Evolutionary conservation across 345 rosid species (phyloP).

Genomic region (Corymbia maculata): DNA sequence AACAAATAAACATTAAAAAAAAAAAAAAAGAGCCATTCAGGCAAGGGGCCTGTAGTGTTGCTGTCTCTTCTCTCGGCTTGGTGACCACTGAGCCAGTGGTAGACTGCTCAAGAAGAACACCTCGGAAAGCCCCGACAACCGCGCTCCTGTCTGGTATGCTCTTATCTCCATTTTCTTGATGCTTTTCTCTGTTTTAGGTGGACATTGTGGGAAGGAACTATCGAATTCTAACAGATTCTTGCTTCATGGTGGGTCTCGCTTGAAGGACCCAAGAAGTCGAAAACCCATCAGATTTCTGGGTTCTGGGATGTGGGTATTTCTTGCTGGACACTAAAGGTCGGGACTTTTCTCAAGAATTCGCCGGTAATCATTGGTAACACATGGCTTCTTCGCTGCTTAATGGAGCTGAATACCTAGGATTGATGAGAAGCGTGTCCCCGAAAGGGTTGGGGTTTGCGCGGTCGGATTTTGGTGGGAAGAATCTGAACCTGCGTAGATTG

Average conservation of each 20-base stretch:
- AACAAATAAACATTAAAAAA: background rate
- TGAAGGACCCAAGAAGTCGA: background rate
- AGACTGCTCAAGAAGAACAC: background rate
- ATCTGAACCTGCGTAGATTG: constrained; percentile 15
- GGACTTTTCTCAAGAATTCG: background rate
- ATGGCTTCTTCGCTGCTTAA: constrained; percentile 72
- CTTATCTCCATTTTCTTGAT: background rate
- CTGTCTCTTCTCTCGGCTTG: background rate
- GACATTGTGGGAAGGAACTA: background rate
- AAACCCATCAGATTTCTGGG: background rate
- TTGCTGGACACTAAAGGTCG: background rate
- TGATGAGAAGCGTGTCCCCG: constrained; percentile 18
- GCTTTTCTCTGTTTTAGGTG: background rate
- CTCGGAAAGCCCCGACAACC: background rate
- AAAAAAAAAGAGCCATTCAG: background rate
- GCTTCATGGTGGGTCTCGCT: background rate
- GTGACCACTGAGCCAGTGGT: background rate
- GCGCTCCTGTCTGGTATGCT: background rate
- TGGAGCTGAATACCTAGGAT: constrained; percentile 52
- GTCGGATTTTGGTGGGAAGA: constrained; percentile 34
- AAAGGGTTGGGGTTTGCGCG: constrained; percentile 24
- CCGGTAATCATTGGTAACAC: background rate
- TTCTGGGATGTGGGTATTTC: background rate
- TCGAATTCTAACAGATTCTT: background rate
- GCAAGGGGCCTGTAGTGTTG: background rate